Evolutionary conservation across 2,329 filamentous ascomycete genomes (phyloP), one percentile per base, ranked within the genome.

Genomic region (Orbilia oligospora): DNA sequence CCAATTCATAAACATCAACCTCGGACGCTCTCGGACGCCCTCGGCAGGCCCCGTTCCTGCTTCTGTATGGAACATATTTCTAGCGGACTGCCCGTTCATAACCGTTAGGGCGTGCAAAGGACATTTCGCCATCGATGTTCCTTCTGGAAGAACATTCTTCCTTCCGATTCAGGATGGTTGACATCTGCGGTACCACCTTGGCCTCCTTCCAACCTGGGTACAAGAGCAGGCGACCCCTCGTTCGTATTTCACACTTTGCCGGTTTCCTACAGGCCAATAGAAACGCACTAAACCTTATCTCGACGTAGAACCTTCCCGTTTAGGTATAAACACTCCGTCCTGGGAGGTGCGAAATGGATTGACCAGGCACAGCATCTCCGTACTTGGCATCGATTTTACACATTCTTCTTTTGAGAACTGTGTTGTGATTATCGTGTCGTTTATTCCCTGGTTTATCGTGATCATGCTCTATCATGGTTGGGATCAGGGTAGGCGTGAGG

Each of bases 151-250:
- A 64, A 64, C 24, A 38, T 53, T 51, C 16, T 72, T 78, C 75
- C 68, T 78, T 41, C 75, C 68, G 8, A 5, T 78, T 78, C 53
- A 68, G 75, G 75, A 44, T 78, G 75, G 68, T 78, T 78, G 75
- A 78, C 75, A 78, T 70, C 33, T 72, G 68, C 68, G 38, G 48
- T 76, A 63, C 63, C 10, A 71, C 67, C 30, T 55, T 56, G 38
- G 44, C 44, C 53, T 72, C 75, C 75, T 78, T 72, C 75, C 75
- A 49, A 56, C 63, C 63, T 71, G 12, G 53, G 75, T 38, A 24
- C 41, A 16, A 20, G 51, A 46, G 51, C 67, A 71, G 67, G 58
- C 56, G 51, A 67, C 58, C 56, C 49, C 18, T 41, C 27, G 30
- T 53, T 61, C 27, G 36, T 36, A 73, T 58, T 53, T 66, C 53